A percentile compares a stretch with the other conserved stretches of the same genome.
Evolutionary conservation across 257 asterid species (phyloP).

Genomic region (Pogostemon cablin): DNA sequence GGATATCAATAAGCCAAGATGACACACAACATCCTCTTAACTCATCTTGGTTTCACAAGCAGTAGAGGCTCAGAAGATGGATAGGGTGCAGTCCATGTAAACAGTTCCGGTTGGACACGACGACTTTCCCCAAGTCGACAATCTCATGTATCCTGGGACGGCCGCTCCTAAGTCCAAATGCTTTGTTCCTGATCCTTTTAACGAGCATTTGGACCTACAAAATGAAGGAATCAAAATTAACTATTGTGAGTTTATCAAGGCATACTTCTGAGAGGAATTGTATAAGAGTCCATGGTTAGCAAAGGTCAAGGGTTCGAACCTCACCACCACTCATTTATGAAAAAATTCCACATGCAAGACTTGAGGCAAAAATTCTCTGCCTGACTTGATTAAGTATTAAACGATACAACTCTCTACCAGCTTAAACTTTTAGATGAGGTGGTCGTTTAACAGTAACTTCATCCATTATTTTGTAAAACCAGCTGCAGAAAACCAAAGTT

Average conservation of each 20-base stretch:
- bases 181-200: too few relatives aligned
- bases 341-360: too few relatives aligned
- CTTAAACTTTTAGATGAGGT: too few relatives aligned
- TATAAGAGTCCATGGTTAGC: too few relatives aligned
- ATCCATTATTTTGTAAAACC: constrained; percentile 69
- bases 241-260: constrained; percentile 41
- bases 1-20: constrained; percentile 63
- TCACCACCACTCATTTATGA: too few relatives aligned
- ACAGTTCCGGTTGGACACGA: constrained; percentile 70
- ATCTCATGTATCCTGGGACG: constrained; percentile 26
- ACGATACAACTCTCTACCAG: too few relatives aligned
- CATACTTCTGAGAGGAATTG: constrained; percentile 56
- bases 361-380: too few relatives aligned
- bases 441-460: constrained; percentile 36
- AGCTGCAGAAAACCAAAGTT: constrained; percentile 49
- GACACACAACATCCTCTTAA: constrained; percentile 47
- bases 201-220: constrained; percentile 28
- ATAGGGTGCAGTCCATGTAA: constrained; percentile 60
- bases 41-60: constrained; percentile 48
- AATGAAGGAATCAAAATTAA: constrained; percentile 30
- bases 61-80: constrained; percentile 67
- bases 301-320: too few relatives aligned
- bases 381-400: too few relatives aligned
- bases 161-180: too few relatives aligned
- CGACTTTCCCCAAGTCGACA: constrained; percentile 48